A percentile compares a stretch with the other conserved stretches of the same genome.
Conservation (phyloP, 2,329 filamentous ascomycete genomes). For the Exophiala calicioides region DNA sequence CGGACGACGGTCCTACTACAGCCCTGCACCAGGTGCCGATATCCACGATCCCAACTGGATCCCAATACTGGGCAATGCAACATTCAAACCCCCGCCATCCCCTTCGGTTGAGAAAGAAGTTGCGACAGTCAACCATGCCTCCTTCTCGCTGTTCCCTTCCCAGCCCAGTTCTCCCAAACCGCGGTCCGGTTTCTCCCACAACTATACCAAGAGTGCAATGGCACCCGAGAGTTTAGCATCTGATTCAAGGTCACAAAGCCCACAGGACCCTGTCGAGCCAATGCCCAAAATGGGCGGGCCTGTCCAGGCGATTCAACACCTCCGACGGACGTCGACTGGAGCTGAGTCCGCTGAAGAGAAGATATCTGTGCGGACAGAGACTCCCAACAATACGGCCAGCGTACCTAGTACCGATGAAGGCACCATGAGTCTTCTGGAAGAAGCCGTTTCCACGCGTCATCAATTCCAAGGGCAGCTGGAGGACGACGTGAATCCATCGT, state of each 20-base stretch:
- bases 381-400: conserved; percentile 6
- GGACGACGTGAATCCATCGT: conserved; percentile 10
- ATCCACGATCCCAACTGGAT: conserved; percentile 32
- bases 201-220: conserved; percentile 25
- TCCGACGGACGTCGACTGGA: conserved; percentile 15
- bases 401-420: conserved; percentile 19
- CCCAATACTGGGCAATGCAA: conserved; percentile 22
- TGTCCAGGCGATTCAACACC: conserved; percentile 12
- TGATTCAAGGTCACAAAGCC: conserved; percentile 18
- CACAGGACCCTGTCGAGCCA: conserved; percentile 19
- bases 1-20: conserved; percentile 26
- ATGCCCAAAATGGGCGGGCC: conserved; percentile 8
- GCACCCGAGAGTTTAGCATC: conserved; percentile 24
- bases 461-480: conserved; percentile 6
- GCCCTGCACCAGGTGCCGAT: conserved; percentile 19
- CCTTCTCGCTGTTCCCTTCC: conserved; percentile 24
- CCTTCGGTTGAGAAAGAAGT: conserved; percentile 25
- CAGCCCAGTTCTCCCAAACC: conserved; percentile 22
- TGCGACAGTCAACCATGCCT: conserved; percentile 10
- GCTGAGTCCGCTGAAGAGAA: conserved; percentile 20
- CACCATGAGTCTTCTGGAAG: conserved; percentile 18
- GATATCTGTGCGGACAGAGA: conserved; percentile 20
- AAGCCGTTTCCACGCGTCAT: conserved; percentile 7
- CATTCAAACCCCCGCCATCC: conserved; percentile 19
- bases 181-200: conserved; percentile 19